Evolutionary conservation across 228 moss, liverwort and hornwort species (phyloP).

Genomic region (Sphagnum magellanicum): DNA sequence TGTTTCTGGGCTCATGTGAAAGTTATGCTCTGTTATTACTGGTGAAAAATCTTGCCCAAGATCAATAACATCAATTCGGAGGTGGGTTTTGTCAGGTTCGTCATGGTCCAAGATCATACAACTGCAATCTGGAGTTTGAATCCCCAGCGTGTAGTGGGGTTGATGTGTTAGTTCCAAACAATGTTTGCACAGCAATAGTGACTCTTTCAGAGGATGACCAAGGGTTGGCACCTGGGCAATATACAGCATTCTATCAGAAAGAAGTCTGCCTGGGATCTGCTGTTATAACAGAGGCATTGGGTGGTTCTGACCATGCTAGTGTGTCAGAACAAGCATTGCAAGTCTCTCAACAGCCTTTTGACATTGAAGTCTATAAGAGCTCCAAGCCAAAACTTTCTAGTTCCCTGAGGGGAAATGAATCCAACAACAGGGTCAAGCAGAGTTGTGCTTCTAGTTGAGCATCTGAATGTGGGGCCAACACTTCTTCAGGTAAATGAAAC

Average conservation of each 20-base stretch:
- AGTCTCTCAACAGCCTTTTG: slow-evolving; percentile 41
- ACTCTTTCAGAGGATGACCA: slow-evolving; percentile 72
- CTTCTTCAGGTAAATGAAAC: too few relatives aligned
- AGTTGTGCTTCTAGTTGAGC: background rate
- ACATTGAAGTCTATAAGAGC: slow-evolving; percentile 21
- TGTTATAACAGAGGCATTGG: slow-evolving; percentile 58
- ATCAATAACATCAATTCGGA: too few relatives aligned
- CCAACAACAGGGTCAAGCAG: background rate
- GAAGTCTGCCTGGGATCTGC: slow-evolving; percentile 81
- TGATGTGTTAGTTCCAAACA: slow-evolving; percentile 3
- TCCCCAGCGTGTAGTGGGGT: background rate
- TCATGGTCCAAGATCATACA: slow-evolving; percentile 68
- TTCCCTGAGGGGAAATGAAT: slow-evolving; percentile 17
- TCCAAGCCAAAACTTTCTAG: slow-evolving; percentile 35
- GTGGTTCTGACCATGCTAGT: slow-evolving; percentile 34
- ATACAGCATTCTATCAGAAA: slow-evolving; percentile 63
- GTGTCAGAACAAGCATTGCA: slow-evolving; percentile 58
- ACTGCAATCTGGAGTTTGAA: slow-evolving; percentile 56
- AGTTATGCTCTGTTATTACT: background rate
- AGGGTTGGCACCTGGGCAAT: slow-evolving; percentile 93
- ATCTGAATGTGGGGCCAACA: background rate
- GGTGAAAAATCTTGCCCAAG: background rate
- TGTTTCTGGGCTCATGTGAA: background rate
- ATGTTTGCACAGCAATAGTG: slow-evolving; percentile 43
- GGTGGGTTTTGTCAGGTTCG: slow-evolving; percentile 39